These are phyloP conservation scores for Physcia stellaris DNA, from an alignment of 495 filamentous ascomycete genomes.

Conservation along the genomic window DNA sequence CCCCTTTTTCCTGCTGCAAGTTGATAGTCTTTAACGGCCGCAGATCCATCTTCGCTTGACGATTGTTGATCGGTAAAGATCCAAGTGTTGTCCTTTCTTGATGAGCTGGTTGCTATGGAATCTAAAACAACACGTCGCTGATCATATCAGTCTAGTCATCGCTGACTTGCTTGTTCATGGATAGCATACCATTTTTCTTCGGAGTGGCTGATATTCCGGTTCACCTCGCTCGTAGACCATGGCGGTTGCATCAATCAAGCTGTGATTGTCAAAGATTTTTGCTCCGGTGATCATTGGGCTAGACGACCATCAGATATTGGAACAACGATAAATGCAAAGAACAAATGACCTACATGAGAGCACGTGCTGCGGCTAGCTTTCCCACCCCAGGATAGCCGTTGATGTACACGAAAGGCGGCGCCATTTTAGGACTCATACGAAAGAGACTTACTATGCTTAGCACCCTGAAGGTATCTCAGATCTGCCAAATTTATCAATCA, in stretches of 20 bases:
- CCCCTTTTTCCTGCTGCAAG: background rate
- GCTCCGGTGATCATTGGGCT: background rate
- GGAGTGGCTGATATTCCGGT: constrained; percentile 3
- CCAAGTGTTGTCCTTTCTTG: background rate
- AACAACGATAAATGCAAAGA: too few species aligned
- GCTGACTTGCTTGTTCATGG: background rate
- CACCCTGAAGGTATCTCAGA: too few species aligned
- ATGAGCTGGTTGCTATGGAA: constrained; percentile 1
- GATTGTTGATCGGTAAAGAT: constrained; percentile 3
- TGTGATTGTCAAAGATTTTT: constrained; percentile 5
- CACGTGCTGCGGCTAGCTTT: background rate
- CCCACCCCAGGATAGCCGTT: constrained; percentile 8
- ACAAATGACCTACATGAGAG: background rate
- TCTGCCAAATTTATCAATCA: too few species aligned
- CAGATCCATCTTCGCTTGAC: background rate
- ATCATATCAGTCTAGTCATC: background rate
- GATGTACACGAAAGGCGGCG: constrained; percentile 6
- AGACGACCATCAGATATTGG: background rate
- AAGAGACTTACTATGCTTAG: too few species aligned
- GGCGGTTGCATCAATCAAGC: constrained; percentile 4
- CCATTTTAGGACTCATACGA: too few species aligned
- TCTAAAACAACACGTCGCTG: constrained; percentile 1
- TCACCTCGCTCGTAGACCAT: background rate
- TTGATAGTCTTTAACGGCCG: background rate
- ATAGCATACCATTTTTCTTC: background rate